A percentile compares a stretch with the other conserved stretches of the same genome.
These are phyloP conservation scores for Suillus plorans DNA, from an alignment of 768 basidiomycete genomes.

Conservation along the genomic window DNA sequence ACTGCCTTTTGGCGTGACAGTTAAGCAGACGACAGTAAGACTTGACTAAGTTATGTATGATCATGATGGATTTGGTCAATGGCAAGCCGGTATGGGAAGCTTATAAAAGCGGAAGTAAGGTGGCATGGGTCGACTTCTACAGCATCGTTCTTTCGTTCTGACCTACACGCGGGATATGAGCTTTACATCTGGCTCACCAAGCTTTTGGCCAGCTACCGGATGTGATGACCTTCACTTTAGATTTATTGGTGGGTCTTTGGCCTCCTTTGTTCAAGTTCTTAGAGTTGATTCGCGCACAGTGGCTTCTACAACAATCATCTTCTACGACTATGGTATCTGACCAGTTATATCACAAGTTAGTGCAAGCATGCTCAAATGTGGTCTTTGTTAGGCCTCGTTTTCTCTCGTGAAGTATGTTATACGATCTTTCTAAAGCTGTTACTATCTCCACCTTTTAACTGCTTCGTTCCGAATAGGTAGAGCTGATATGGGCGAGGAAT, in stretches of 20 bases:
- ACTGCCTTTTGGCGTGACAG: too few relatives aligned
- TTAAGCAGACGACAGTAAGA: too few relatives aligned
- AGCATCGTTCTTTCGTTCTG: background rate
- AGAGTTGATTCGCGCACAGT: background rate
- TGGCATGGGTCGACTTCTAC: background rate
- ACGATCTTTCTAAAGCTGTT: background rate
- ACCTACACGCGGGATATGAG: background rate
- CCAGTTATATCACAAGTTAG: background rate
- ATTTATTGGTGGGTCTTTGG: background rate
- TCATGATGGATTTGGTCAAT: background rate
- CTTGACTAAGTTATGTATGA: too few relatives aligned
- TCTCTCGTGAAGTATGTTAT: conserved; percentile 1
- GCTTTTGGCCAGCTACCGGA: background rate
- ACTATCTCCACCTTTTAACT: background rate
- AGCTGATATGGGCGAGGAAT: background rate
- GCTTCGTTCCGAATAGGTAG: background rate
- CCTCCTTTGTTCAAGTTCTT: background rate
- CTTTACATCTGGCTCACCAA: background rate
- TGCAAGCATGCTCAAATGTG: background rate
- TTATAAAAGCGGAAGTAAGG: too few relatives aligned
- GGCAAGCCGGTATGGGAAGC: background rate
- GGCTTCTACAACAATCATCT: background rate
- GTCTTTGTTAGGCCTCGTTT: background rate
- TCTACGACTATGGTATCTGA: conserved; percentile 1
- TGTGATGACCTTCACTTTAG: background rate